Conservation (phyloP, 306 rosid species). For the Pterocarpus macrocarpus region DNA sequence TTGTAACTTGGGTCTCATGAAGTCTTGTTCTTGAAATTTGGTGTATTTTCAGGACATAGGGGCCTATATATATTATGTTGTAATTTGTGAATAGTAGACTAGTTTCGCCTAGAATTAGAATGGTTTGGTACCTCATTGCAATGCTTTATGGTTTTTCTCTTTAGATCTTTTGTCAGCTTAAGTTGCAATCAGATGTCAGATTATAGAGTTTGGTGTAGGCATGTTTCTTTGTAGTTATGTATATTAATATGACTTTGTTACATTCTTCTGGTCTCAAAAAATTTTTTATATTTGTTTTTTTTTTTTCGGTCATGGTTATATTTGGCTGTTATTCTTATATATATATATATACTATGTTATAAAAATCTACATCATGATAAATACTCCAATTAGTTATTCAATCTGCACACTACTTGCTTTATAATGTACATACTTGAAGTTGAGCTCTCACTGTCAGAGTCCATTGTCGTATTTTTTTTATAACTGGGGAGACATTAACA, state of each 20-base stretch:
- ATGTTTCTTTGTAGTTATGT: conserved; percentile 36
- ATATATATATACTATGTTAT: too few relatives aligned
- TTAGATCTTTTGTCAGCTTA: conserved; percentile 46
- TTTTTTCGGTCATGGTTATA: too few relatives aligned
- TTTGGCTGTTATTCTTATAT: too few relatives aligned
- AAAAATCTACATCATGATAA: too few relatives aligned
- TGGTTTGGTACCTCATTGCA: conserved; percentile 45
- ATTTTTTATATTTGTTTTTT: too few relatives aligned
- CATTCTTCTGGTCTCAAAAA: conserved; percentile 15
- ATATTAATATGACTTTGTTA: conserved; percentile 30
- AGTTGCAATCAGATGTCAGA: conserved; percentile 47
- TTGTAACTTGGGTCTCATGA: conserved; percentile 86
- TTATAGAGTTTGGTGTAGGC: conserved; percentile 47
- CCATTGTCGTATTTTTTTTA: too few relatives aligned
- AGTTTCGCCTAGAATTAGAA: conserved; percentile 46
- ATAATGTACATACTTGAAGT: too few relatives aligned
- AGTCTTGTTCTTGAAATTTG: conserved; percentile 69
- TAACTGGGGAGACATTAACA: too few relatives aligned
- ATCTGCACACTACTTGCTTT: too few relatives aligned
- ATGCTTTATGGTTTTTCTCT: conserved; percentile 46
- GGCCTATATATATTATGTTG: conserved; percentile 21
- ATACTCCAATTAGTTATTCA: too few relatives aligned
- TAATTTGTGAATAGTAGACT: conserved; percentile 52
- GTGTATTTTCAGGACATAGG: conserved; percentile 24
- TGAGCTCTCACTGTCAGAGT: too few relatives aligned